These are phyloP conservation scores for Cystobasidium tubakii DNA, from an alignment of 768 basidiomycete species.

Conservation along the genomic window DNA sequence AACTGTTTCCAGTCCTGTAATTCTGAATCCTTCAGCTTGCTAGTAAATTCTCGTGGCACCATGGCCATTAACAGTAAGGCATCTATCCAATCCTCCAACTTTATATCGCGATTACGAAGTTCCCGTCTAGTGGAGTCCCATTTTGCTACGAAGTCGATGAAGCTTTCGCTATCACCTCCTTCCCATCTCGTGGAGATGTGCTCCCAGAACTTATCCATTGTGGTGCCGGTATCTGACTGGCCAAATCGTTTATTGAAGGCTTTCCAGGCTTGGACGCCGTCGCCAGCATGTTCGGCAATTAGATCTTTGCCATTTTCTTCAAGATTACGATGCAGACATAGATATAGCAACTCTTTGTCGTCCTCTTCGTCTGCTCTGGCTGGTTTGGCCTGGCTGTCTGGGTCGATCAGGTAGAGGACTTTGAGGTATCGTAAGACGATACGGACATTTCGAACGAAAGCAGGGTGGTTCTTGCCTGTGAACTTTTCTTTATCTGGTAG, in stretches of 20 bases:
- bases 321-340: neutral
- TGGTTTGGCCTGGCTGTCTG: neutral
- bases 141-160: neutral
- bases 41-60: neutral
- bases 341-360: neutral
- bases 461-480: neutral
- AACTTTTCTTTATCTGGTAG: neutral
- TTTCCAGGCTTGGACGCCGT: neutral
- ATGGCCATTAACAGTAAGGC: neutral
- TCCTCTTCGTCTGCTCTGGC: neutral
- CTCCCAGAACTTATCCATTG: neutral
- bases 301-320: slow-evolving; percentile 5
- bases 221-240: neutral
- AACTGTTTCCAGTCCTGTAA: slow-evolving; percentile 3
- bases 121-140: neutral
- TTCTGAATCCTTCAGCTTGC: neutral
- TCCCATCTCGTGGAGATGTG: neutral
- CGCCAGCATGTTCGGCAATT: neutral
- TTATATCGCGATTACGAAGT: neutral
- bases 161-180: neutral
- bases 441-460: neutral
- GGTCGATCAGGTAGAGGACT: neutral
- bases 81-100: slow-evolving; percentile 1
- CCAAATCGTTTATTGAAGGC: neutral
- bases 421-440: neutral